Percentiles rank a stretch among this genome's conserved stretches.
phyloP scores from a whole-genome alignment of 768 basidiomycete genomes.

The Neoboletus subvelutipes region DNA sequence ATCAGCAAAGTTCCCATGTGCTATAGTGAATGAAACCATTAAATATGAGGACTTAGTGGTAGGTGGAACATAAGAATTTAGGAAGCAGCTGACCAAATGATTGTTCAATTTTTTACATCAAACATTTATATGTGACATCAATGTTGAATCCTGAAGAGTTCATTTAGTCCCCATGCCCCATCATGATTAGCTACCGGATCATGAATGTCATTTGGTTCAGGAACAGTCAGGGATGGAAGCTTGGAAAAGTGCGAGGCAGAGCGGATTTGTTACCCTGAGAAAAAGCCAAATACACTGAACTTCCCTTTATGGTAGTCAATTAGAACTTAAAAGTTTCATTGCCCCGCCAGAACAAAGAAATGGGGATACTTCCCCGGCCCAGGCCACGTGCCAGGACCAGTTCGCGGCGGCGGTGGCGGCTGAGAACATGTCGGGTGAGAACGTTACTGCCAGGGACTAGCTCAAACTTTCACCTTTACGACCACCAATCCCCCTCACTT shows the following conservation, averaged over 20 bases:
- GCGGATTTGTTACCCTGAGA: background rate
- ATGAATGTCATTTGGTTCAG: background rate
- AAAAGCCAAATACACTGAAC: background rate
- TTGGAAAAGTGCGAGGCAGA: background rate
- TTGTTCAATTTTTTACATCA: no score
- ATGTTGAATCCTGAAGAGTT: background rate
- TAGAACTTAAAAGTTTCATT: background rate
- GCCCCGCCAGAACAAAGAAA: background rate
- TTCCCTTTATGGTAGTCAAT: background rate
- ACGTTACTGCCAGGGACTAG: background rate
- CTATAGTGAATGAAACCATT: no score
- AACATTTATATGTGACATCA: no score
- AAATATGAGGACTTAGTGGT: no score
- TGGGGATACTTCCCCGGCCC: background rate
- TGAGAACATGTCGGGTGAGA: background rate
- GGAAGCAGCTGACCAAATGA: no score
- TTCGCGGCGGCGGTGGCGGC: background rate
- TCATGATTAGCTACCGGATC: background rate
- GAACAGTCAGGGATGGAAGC: background rate
- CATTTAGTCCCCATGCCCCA: background rate
- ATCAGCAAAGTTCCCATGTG: no score
- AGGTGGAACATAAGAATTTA: no score
- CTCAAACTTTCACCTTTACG: background rate
- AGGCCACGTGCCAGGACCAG: conserved; percentile 10
- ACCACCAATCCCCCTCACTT: background rate